Percentiles rank a stretch among this genome's conserved stretches.
Evolutionary conservation across 306 rosid species (phyloP).

Genomic region (Citrullus colocynthis): DNA sequence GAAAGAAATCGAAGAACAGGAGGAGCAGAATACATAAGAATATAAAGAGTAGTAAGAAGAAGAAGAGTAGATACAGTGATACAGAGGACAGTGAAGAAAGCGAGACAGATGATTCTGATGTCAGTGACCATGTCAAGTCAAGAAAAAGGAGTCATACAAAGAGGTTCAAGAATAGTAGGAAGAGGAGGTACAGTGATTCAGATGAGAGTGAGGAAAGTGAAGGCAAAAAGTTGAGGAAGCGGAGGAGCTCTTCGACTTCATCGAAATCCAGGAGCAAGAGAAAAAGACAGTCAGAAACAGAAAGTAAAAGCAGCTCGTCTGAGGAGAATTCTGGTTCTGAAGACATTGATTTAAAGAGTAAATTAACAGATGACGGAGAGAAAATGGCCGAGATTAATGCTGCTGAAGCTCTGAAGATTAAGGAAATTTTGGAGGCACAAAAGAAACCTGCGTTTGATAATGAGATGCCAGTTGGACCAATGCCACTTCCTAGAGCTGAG

Average conservation of each 20-base stretch:
- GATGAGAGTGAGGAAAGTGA: conserved; percentile 36
- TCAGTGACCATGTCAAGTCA: background rate
- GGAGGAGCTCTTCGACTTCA: conserved; percentile 14
- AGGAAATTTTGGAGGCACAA: conserved; percentile 66
- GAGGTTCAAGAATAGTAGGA: conserved; percentile 11
- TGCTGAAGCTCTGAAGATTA: conserved; percentile 54
- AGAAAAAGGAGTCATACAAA: conserved; percentile 12
- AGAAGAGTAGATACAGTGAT: conserved; percentile 20
- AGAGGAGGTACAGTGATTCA: conserved; percentile 35
- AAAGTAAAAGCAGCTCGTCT: conserved; percentile 19
- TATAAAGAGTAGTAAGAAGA: conserved; percentile 13
- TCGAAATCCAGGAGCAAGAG: conserved; percentile 22
- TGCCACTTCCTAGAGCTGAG: conserved; percentile 87
- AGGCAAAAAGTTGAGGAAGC: conserved; percentile 19
- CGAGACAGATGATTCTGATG: conserved; percentile 16
- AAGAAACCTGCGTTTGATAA: conserved; percentile 55
- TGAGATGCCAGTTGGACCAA: conserved; percentile 76
- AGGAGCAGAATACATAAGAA: conserved; percentile 11
- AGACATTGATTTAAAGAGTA: conserved; percentile 23
- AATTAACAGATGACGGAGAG: conserved; percentile 24
- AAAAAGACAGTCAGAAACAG: conserved; percentile 23
- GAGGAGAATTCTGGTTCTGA: conserved; percentile 41
- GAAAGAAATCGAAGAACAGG: conserved; percentile 22
- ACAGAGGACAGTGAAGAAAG: conserved; percentile 14
- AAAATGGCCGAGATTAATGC: conserved; percentile 22